A percentile compares a stretch with the other conserved stretches of the same genome.
These are phyloP conservation scores for Ananas comosus DNA, from an alignment of 176 grass and related monocot genomes.

Conservation along the genomic window DNA sequence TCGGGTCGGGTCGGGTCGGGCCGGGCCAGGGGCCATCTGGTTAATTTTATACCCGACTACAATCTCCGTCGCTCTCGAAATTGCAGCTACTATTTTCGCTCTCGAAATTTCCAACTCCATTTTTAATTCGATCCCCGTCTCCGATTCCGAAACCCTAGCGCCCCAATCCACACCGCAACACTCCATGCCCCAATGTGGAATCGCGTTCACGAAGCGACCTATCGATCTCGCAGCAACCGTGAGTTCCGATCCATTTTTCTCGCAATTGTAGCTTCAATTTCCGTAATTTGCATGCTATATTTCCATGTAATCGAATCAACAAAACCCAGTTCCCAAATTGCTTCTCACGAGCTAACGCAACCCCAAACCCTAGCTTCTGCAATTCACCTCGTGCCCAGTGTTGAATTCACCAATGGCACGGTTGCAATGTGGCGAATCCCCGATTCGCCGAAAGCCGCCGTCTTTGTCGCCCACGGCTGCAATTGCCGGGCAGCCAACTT, in stretches of 20 bases:
- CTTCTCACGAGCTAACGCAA: background rate
- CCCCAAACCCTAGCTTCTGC: background rate
- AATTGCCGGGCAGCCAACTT: conserved; percentile 51
- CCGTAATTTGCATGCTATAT: background rate
- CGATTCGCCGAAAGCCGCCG: conserved; percentile 31
- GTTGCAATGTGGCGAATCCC: conserved; percentile 61
- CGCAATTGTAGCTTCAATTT: background rate
- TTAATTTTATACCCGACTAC: too few species aligned
- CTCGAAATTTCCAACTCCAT: too few species aligned
- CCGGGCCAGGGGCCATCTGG: too few species aligned
- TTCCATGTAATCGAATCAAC: background rate
- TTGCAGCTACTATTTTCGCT: too few species aligned
- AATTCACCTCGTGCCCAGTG: background rate
- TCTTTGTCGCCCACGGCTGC: conserved; percentile 78
- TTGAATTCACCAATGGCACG: conserved; percentile 16
- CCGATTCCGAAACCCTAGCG: too few species aligned
- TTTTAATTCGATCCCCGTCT: too few species aligned
- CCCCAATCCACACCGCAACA: too few species aligned
- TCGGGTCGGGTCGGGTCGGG: too few species aligned
- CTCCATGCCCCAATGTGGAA: background rate
- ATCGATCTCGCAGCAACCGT: background rate
- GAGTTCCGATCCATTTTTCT: conserved; percentile 2
- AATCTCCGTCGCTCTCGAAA: too few species aligned
- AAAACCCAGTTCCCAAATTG: conserved; percentile 9
- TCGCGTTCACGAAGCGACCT: background rate